These are phyloP conservation scores for Spencermartinsiella ligniputridi DNA, from an alignment of 1,139 yeast species.

Conservation along the genomic window DNA sequence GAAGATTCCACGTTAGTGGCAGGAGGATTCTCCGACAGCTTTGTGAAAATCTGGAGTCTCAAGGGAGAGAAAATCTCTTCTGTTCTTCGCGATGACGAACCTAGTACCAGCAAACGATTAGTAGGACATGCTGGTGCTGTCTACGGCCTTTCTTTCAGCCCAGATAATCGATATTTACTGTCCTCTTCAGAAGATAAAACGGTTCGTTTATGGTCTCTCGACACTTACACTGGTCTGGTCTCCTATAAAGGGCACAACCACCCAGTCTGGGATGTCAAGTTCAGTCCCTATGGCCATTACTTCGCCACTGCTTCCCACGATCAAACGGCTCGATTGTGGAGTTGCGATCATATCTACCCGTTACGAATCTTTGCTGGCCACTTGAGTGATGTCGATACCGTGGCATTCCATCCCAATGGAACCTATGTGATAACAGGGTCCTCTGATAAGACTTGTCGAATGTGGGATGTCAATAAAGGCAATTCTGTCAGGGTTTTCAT, in stretches of 20 bases:
- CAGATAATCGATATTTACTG: conserved; percentile 77
- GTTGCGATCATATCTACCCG: conserved; percentile 96
- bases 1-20: conserved; percentile 85
- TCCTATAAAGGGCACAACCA: conserved; percentile 95
- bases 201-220: conserved; percentile 89
- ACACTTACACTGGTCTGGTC: conserved; percentile 82
- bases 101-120: conserved; percentile 48
- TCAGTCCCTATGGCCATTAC: conserved; percentile 93
- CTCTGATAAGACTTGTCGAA: conserved; percentile 88
- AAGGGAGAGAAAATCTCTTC: conserved; percentile 82
- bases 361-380: conserved; percentile 96
- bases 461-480: conserved; percentile 97
- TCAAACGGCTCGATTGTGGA: conserved; percentile 96
- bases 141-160: conserved; percentile 84
- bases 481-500: conserved; percentile 88
- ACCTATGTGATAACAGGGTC: conserved; percentile 93
- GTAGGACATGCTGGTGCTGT: conserved; percentile 96
- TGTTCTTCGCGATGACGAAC: conserved; percentile 55
- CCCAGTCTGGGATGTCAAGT: conserved; percentile 96
- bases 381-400: conserved; percentile 92
- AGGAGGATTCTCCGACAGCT: conserved; percentile 91
- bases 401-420: conserved; percentile 94
- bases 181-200: conserved; percentile 91
- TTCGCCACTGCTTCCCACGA: conserved; percentile 97
- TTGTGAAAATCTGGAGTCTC: conserved; percentile 84